Evolutionary conservation across 2,329 filamentous ascomycete genomes (phyloP).

Genomic region (Epichloe festucae): DNA sequence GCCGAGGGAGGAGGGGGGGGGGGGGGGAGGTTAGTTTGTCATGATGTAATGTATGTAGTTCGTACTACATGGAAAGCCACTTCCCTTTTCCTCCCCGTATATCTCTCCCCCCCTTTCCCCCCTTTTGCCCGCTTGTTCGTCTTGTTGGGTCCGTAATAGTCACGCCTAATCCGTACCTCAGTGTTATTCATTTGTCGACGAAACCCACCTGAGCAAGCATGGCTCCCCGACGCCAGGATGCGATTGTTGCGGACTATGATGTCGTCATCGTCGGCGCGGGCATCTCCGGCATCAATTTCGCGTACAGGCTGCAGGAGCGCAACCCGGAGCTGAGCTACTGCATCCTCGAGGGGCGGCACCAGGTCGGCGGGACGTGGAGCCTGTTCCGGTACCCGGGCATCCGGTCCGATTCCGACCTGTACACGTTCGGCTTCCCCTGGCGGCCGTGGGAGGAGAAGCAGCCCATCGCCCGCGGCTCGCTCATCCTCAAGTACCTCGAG

Average conservation of each 20-base stretch:
- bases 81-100: no score
- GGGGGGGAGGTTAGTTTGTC: no score
- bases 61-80: no score
- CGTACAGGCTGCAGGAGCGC: constrained; percentile 46
- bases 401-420: constrained; percentile 46
- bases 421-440: constrained; percentile 51
- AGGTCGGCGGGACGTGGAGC: constrained; percentile 61
- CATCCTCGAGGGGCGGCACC: constrained; percentile 50
- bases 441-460: constrained; percentile 47
- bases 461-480: constrained; percentile 34
- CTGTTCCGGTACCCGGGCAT: constrained; percentile 63
- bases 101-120: no score
- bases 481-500: constrained; percentile 38
- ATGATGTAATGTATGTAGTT: no score
- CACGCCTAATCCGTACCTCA: neutral
- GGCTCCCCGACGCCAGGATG: neutral
- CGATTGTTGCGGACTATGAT: constrained; percentile 20
- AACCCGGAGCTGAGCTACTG: constrained; percentile 42
- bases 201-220: neutral
- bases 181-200: neutral
- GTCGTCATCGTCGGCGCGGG: constrained; percentile 55
- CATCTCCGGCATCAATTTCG: constrained; percentile 58
- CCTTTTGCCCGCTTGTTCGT: neutral
- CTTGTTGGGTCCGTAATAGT: neutral
- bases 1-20: no score